Evolutionary conservation across 2,329 filamentous ascomycete genomes (phyloP), one percentile per base, ranked within the genome.

Genomic region (Neonectria ditissima): DNA sequence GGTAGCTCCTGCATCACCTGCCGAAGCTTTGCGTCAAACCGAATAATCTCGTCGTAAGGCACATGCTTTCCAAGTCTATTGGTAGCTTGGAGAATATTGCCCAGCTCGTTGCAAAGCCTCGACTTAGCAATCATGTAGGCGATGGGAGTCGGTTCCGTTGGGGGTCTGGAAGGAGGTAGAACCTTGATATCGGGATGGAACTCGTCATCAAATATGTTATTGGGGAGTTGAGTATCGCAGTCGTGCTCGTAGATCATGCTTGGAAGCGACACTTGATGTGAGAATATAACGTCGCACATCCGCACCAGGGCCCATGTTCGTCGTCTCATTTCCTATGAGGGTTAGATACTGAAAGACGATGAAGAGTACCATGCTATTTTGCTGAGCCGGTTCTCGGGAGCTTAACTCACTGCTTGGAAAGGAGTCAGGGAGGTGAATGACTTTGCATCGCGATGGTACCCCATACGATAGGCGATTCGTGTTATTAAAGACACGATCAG

Each of bases 131-230:
- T 93, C 86, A 94, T 89, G 76, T 93, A 95, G 10, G 90, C 88
- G 68, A 93, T 89, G 1, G 91, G 91, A 1, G 92, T 95, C 2
- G 91, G 87, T 74, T 94, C 91, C 1, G 86, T 88, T 32, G 82
- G 82, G 0, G 92, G 89, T 60, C 91, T 82, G 0, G 91, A 87
- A 2, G 87, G 85, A 1, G 92, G 92, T 10, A 95, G 77, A 8
- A 84, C 80, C 68, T 89, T 91, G 66, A 88, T 91, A 22, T 87
- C 86, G 3, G 91, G 89, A 50, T 89, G 86, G 41, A 96, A 89
- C 69, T 95, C 92, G 66, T 94, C 91, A 69, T 96, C 92, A 74
- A 92, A 92, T 16, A 95, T 85, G 73, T 95, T 96, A 60, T 89
- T 87, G 1, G 92, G 92, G 6, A 92, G 80, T 69, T 91, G 85